Evolutionary conservation across 345 rosid species (phyloP), one percentile per base, ranked within the genome.

Genomic region (Rhodamnia rubescens): DNA sequence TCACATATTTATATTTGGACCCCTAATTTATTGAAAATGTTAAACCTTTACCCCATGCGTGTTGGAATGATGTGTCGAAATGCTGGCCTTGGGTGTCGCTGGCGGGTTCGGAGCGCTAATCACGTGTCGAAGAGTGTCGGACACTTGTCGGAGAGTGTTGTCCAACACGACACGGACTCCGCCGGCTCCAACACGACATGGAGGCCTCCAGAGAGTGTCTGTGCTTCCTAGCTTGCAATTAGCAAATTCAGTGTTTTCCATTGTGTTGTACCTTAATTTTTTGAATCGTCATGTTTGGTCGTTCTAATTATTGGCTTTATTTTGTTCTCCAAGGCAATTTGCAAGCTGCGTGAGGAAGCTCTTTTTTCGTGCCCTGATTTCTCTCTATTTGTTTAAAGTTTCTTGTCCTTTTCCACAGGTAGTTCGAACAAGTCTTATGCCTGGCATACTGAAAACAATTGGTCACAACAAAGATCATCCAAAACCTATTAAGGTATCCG

Each of bases 381-480:
- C 74, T 50, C 36, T 26, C 69, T 14, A 44, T 83, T 83, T 51
- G 16, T 54, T 36, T n/a, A 2, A 85, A 42, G 80, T 36, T 44
- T n/a, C 13, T n/a, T 7, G 11, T 50, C 51, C 18, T 61, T 85
- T 75, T 78, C 56, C 44, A 58, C 86, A 97, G 99, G 95, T 89
- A 86, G 95, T 94, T 74, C 94, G 99, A 32, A 90, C 94, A 83
- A 94, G 93, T 88, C 94, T 97, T 74, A 93, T 97, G 99, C 96
- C 95, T 56, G 98, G 98, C 84, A 93, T 95, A 84, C 88, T 97
- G 92, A 97, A 97, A 89, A 91, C 96, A 47, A 87, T 93, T 86
- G 98, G 94, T 85, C 94, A 93, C 88, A 97, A 95, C 92, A 96
- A 96, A 89, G 95, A 97, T 90, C 96, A 95, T 86, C 96, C 98